phyloP scores from a whole-genome alignment of 2,329 filamentous ascomycete species.

The Fusarium scirpi region DNA sequence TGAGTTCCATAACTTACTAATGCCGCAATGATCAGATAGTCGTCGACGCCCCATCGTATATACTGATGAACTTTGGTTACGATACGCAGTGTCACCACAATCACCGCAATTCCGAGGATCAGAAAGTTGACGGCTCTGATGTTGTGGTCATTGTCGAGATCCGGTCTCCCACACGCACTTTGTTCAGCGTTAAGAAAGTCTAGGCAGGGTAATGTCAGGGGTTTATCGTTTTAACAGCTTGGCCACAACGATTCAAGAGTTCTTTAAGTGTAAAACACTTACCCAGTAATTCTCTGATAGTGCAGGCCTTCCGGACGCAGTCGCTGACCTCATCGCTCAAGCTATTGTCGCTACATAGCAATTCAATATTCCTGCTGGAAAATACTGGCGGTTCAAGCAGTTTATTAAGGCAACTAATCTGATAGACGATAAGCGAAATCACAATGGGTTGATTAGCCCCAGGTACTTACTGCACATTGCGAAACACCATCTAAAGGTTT shows the following conservation, averaged over 20 bases:
- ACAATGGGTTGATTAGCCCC: fast-evolving
- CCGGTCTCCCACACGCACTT: not conserved
- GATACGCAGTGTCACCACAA: not conserved
- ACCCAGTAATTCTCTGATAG: not conserved
- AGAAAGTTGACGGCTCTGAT: not conserved
- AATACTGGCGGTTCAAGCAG: fast-evolving
- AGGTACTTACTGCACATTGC: not conserved
- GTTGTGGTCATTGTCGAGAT: not conserved
- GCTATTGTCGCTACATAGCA: fast-evolving
- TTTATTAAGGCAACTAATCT: not conserved
- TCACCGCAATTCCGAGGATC: not conserved
- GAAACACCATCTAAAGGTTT: not conserved
- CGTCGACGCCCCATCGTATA: conserved; percentile 3
- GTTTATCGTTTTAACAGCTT: too few species aligned
- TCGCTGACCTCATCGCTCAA: fast-evolving
- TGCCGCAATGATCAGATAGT: not conserved
- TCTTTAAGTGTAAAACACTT: not conserved
- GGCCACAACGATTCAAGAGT: too few species aligned
- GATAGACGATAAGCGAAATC: not conserved
- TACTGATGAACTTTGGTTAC: not conserved
- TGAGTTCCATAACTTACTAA: not conserved
- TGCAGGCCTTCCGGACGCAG: not conserved
- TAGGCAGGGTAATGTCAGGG: too few species aligned
- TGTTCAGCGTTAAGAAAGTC: not conserved
- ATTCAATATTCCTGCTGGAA: not conserved